Evolutionary conservation across 192 early-diverging fungal genomes (phyloP).

Genomic region (Haplosporangium gracile): DNA sequence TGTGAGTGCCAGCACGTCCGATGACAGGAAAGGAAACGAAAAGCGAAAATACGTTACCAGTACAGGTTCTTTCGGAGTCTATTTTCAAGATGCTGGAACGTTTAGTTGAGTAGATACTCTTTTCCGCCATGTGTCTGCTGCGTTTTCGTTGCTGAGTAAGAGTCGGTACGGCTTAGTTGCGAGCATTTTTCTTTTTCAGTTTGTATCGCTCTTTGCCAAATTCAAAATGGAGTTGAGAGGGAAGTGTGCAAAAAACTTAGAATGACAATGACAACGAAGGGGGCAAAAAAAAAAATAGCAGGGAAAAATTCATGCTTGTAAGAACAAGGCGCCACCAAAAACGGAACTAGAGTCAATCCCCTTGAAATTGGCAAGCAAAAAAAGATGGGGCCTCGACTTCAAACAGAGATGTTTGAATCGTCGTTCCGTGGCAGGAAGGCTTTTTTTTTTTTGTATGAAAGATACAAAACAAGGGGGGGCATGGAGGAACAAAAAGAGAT

Average conservation of each 20-base stretch:
- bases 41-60: neutral
- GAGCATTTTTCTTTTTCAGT: neutral
- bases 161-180: neutral
- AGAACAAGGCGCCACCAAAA: neutral
- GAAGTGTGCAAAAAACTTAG: neutral
- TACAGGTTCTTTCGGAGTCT: neutral
- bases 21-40: neutral
- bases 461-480: neutral
- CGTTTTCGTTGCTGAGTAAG: neutral
- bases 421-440: neutral
- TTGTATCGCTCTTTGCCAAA: no score
- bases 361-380: no score
- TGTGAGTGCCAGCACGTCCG: no score
- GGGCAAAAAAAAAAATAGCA: neutral
- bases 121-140: neutral
- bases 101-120: neutral
- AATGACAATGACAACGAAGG: neutral
- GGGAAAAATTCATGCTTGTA: neutral
- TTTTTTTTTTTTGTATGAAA: neutral
- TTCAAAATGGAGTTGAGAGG: neutral
- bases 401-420: neutral
- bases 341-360: neutral
- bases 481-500: neutral
- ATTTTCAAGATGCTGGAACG: neutral
- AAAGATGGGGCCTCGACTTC: no score